Base-by-base conservation (phyloP, 305 asterid genomes). In the Fraxinus nigra region DNA sequence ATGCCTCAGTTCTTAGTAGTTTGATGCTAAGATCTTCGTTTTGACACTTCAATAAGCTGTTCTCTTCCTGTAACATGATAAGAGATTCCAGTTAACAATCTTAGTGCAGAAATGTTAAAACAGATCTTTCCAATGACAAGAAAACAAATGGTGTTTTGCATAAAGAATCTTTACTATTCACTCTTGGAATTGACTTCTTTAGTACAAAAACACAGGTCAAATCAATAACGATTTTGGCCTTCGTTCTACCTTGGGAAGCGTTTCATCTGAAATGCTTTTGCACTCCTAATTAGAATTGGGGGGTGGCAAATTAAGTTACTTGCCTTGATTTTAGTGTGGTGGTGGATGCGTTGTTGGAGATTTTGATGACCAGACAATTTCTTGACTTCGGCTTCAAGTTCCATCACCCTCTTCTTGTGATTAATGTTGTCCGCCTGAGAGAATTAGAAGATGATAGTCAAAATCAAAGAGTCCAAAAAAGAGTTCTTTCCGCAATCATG, bases 341-440 rank as follows among this genome's bases (percentile, higher is more conserved):
- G 99, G 83, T 95, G 98, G 87, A 97, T 97, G 33, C 98, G 98
- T 83, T 97, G 98, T 63, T 97, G 98, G 84, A 97, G 91, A 84
- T 97, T 97, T 85, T 97, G 98, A 82, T 97, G 98, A 76, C 97
- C 98, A 18, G 97, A 92, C 86, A 97, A 81, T 88, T 93, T 97
- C 84, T 90, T 89, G 80, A 95, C 85, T 86, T 93, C 98, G 28
- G 73, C 87, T 88, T 97, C 98, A 69, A 97, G 97, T 72, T 92
- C 98, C 76, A 85, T 88, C 48, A 89, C 92, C 88, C 86, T 92
- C 88, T 88, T 91, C 86, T 92, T 97, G 84, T 92, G 87, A 81
- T 81, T 92, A 65, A 87, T 72, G 87, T 87, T 93, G 81, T 92
- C 99, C 80, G 56, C 65, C 99, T 97, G 90, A 81, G 73, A 82